Conservation (phyloP, 1,284 basidiomycete genomes). For the Termitomyces sp. region DNA sequence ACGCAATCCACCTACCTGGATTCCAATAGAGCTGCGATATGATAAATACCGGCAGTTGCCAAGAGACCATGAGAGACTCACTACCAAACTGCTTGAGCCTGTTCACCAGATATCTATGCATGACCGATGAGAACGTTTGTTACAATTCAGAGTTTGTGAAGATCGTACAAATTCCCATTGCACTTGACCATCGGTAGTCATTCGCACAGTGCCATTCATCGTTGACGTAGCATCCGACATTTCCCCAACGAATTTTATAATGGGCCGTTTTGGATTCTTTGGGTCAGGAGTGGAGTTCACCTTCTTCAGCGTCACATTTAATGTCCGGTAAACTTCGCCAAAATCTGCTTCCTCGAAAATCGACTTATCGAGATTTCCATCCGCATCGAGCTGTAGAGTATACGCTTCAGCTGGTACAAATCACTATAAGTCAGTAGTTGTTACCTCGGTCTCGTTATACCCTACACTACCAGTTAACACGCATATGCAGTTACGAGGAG, state of each 20-base stretch:
- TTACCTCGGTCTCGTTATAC: constrained; percentile 44
- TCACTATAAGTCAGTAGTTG: constrained; percentile 12
- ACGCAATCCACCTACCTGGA: constrained; percentile 58
- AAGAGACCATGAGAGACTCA: constrained; percentile 25
- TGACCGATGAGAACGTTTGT: constrained; percentile 4
- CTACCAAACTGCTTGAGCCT: constrained; percentile 59
- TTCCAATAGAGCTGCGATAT: constrained; percentile 50
- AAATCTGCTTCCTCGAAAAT: constrained; percentile 49
- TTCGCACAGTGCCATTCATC: constrained; percentile 51
- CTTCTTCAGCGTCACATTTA: constrained; percentile 45
- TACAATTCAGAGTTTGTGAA: constrained; percentile 7
- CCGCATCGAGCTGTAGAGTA: constrained; percentile 9
- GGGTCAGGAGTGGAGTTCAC: constrained; percentile 38
- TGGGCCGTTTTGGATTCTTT: constrained; percentile 45
- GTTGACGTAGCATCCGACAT: constrained; percentile 37
- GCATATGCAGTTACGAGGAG: not conserved
- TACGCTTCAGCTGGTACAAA: not conserved
- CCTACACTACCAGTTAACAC: constrained; percentile 30
- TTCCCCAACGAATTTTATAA: constrained; percentile 50
- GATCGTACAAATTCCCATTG: constrained; percentile 60
- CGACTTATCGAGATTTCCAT: constrained; percentile 34
- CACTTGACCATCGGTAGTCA: constrained; percentile 53
- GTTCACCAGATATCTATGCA: constrained; percentile 51
- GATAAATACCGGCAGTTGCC: constrained; percentile 1
- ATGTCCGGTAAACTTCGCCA: constrained; percentile 45